These are phyloP conservation scores for Fonsecaea pugnacius DNA, from an alignment of 2,329 filamentous ascomycete species.

Conservation along the genomic window DNA sequence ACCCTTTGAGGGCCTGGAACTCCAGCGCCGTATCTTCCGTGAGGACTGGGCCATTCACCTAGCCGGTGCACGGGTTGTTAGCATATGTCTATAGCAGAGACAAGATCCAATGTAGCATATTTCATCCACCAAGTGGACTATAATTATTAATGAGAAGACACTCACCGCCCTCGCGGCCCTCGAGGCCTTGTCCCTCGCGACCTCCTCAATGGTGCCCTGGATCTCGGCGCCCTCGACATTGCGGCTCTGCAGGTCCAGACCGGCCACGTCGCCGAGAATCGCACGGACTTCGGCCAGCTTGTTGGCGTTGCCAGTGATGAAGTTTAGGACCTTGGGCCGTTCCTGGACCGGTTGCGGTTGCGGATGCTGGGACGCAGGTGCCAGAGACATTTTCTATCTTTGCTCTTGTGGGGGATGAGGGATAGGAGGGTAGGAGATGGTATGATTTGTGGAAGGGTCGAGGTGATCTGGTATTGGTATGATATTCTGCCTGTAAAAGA, in stretches of 20 bases:
- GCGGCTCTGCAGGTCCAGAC: slow-evolving; percentile 73
- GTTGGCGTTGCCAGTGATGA: slow-evolving; percentile 95
- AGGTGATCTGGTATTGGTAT: neutral
- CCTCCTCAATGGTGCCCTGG: slow-evolving; percentile 89
- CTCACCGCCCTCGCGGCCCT: slow-evolving; percentile 77
- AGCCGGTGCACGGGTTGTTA: neutral
- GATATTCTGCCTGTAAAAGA: neutral
- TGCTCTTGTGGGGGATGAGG: neutral
- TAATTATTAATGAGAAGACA: slow-evolving; percentile 13
- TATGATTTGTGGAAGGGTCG: neutral
- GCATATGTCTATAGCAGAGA: neutral
- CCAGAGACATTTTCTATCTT: neutral
- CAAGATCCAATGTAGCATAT: neutral
- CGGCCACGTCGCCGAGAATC: slow-evolving; percentile 75
- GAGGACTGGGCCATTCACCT: slow-evolving; percentile 85
- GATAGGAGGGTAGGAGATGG: no score
- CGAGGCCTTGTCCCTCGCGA: slow-evolving; percentile 83
- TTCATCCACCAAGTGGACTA: neutral
- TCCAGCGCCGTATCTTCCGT: slow-evolving; percentile 96
- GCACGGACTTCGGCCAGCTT: slow-evolving; percentile 88
- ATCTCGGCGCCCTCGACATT: slow-evolving; percentile 76
- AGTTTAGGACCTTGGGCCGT: slow-evolving; percentile 65
- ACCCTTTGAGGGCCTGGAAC: slow-evolving; percentile 85
- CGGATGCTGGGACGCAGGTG: neutral
- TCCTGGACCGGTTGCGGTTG: slow-evolving; percentile 23